phyloP scores from a whole-genome alignment of 305 asterid species.

The Fraxinus sp. region DNA sequence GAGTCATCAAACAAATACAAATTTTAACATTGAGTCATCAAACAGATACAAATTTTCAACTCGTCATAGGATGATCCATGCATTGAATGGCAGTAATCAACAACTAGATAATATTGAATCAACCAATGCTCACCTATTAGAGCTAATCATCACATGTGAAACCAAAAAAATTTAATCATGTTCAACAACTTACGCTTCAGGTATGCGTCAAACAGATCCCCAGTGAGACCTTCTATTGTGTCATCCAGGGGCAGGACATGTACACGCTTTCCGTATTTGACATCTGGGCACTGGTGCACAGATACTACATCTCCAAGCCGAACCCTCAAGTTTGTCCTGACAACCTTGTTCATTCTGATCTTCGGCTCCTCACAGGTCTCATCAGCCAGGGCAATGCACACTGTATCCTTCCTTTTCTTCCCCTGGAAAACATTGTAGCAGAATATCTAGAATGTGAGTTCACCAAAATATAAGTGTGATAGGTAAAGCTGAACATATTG shows the following conservation, averaged over 20 bases:
- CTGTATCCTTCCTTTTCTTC: conserved; percentile 49
- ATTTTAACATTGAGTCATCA: not conserved
- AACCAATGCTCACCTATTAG: not conserved
- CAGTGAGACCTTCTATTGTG: conserved; percentile 51
- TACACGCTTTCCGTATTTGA: conserved; percentile 48
- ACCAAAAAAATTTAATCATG: not conserved
- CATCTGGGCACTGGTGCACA: conserved; percentile 52
- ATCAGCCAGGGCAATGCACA: conserved; percentile 46
- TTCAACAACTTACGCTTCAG: conserved; percentile 41
- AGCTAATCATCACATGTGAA: not conserved
- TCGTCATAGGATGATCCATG: not conserved
- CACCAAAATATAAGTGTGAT: not conserved
- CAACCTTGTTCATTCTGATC: conserved; percentile 55
- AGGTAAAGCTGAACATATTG: not conserved
- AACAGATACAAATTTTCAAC: not conserved
- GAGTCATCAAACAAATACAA: not conserved
- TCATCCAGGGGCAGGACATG: conserved; percentile 54
- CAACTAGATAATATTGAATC: not conserved
- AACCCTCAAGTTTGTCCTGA: conserved; percentile 42
- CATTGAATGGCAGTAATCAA: not conserved
- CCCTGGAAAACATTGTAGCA: conserved; percentile 35
- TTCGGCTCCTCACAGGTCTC: conserved; percentile 47
- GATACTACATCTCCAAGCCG: conserved; percentile 50
- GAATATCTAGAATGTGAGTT: not conserved
- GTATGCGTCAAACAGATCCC: conserved; percentile 51